phyloP scores from a whole-genome alignment of 2,329 filamentous ascomycete species.

The Phyllosticta capitalensis region DNA sequence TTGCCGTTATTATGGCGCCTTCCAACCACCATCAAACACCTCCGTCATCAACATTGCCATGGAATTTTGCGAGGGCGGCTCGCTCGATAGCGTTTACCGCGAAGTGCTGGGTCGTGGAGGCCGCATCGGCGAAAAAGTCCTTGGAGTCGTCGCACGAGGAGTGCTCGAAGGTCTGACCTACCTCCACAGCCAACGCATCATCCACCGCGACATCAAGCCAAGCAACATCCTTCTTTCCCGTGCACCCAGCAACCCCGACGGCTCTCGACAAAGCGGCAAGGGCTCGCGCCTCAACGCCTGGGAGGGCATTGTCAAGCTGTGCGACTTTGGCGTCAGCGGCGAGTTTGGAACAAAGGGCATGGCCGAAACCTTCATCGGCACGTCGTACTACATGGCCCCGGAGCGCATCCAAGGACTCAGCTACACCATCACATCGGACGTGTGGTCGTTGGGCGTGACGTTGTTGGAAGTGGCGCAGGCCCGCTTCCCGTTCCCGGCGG shows the following conservation, averaged over 20 bases:
- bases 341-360: constrained; percentile 98
- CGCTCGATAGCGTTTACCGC: constrained; percentile 90
- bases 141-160: constrained; percentile 93
- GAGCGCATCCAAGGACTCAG: constrained; percentile 95
- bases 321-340: constrained; percentile 94
- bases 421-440: constrained; percentile 97
- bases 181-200: constrained; percentile 90
- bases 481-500: constrained; percentile 94
- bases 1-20: constrained; percentile 94
- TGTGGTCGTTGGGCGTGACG: constrained; percentile 96
- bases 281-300: constrained; percentile 7
- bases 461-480: constrained; percentile 98
- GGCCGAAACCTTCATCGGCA: constrained; percentile 97
- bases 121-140: constrained; percentile 89
- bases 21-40: constrained; percentile 79
- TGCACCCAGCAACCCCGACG: constrained; percentile 14
- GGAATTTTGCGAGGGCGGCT: constrained; percentile 97
- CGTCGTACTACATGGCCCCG: constrained; percentile 98
- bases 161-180: constrained; percentile 91
- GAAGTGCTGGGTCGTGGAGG: constrained; percentile 94
- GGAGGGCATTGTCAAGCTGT: constrained; percentile 89
- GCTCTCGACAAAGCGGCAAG: neutral
- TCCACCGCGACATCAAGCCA: constrained; percentile 97
- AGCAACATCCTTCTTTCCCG: constrained; percentile 93
- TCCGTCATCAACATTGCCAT: constrained; percentile 97